Evolutionary conservation across 202 grass and related monocot species (phyloP).

Genomic region (Carex sylvatica): DNA sequence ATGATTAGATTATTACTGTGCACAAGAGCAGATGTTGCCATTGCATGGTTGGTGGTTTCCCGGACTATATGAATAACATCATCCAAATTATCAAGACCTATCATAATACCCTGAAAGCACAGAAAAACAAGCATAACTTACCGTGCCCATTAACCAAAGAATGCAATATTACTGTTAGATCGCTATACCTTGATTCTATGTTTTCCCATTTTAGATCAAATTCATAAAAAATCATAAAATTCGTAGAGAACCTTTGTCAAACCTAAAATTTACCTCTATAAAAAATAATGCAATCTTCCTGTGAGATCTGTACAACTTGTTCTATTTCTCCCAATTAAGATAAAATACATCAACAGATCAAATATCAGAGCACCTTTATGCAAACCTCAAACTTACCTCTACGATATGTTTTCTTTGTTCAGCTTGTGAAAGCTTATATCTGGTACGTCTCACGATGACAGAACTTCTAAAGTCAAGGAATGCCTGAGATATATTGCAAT

Average conservation of each 20-base stretch:
- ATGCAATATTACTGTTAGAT: background rate
- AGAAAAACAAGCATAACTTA: conserved; percentile 22
- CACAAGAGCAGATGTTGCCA: conserved; percentile 61
- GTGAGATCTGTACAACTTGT: background rate
- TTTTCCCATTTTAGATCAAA: background rate
- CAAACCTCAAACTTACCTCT: conserved; percentile 58
- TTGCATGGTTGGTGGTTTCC: conserved; percentile 56
- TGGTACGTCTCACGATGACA: conserved; percentile 87
- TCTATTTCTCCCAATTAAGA: background rate
- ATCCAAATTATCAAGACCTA: conserved; percentile 98
- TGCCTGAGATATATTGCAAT: conserved; percentile 38
- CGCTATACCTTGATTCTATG: background rate
- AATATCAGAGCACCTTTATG: background rate
- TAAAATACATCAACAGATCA: background rate
- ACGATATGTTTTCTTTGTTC: conserved; percentile 89
- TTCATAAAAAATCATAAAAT: background rate
- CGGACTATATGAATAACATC: conserved; percentile 76
- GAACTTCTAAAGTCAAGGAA: conserved; percentile 90
- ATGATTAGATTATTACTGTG: conserved; percentile 47
- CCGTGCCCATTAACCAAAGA: background rate
- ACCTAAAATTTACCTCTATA: conserved; percentile 60
- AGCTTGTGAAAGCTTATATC: conserved; percentile 91
- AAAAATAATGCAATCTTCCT: background rate
- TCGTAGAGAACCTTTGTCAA: background rate
- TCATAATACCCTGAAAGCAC: conserved; percentile 74